Evolutionary conservation across 352 stramenopile genomes (phyloP).

Genomic region (Hyphochytrium catenoides): DNA sequence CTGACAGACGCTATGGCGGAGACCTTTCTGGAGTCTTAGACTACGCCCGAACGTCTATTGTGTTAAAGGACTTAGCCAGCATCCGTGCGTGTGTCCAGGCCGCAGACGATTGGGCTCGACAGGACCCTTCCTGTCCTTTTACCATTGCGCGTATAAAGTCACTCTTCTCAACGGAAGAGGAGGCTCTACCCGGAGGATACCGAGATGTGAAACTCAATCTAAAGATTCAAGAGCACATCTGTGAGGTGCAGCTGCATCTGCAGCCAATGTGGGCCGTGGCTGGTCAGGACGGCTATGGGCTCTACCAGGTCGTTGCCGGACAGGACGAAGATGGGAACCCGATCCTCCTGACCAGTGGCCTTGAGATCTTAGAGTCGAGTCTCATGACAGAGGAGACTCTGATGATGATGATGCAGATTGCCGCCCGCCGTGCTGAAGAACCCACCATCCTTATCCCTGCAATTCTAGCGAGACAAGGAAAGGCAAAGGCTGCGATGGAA

Average conservation of each 20-base stretch:
- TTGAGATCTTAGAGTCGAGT: too few relatives aligned
- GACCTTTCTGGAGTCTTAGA: slow-evolving; percentile 10
- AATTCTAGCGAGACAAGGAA: too few relatives aligned
- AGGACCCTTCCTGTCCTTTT: too few relatives aligned
- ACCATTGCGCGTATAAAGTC: slow-evolving; percentile 10
- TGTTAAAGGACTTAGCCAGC: slow-evolving; percentile 10
- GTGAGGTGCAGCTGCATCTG: slow-evolving; percentile 13
- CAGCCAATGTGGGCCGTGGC: slow-evolving; percentile 8
- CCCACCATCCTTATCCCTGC: too few relatives aligned
- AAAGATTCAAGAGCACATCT: slow-evolving; percentile 10
- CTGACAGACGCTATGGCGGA: slow-evolving; percentile 10
- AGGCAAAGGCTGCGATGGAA: too few relatives aligned
- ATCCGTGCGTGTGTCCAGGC: slow-evolving; percentile 10
- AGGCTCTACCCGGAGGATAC: slow-evolving; percentile 9
- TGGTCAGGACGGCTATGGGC: slow-evolving; percentile 7
- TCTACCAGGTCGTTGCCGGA: too few relatives aligned
- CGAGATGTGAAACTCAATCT: slow-evolving; percentile 12
- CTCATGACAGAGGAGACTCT: too few relatives aligned
- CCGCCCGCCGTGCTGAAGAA: too few relatives aligned
- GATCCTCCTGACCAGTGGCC: too few relatives aligned
- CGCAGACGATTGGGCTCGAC: slow-evolving; percentile 6
- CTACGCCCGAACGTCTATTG: slow-evolving; percentile 9
- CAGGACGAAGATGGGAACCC: too few relatives aligned
- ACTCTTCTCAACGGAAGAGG: slow-evolving; percentile 6
- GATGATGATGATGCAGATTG: too few relatives aligned